Evolutionary conservation across 2,329 filamentous ascomycete genomes (phyloP), one percentile per base, ranked within the genome.

Genomic region (Colletotrichum trifolii): DNA sequence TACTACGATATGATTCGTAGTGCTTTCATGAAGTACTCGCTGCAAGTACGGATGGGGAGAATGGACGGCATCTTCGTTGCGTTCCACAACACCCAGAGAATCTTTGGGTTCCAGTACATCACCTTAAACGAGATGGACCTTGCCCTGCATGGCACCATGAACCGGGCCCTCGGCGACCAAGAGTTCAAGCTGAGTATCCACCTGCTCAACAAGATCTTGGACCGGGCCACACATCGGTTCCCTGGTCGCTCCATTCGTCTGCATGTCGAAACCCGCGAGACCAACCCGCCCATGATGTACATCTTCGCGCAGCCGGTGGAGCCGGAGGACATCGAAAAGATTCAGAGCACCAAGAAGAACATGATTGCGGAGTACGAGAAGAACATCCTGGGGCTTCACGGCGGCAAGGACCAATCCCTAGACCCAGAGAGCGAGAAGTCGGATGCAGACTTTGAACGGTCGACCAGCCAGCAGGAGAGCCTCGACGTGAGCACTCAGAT

Each of bases 51-150:
- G 48, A 96, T 99, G 88, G 96, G 96, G 15, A 89, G 94, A 54
- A 99, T 99, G 96, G 95, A 99, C 74, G 96, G 96, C 58, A 97
- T 98, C 54, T 99, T 98, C 73, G 92, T 98, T 25, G 96, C 96
- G 2, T 99, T 89, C 75, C 96, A 99, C 81, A 99, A 99, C 75
- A 92, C 94, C 2, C 86, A 94, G 77, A 91, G 94, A 60, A 97
- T 99, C 54, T 99, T 99, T 74, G 96, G 96, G 6, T 99, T 99
- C 77, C 96, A 99, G 77, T 99, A 99, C 75, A 86, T 99, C 66
- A 89, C 89, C 64, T 79, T 98, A 12, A 75, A 87, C 4, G 96
- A 99, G 73, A 94, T 99, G 91, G 96, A 99, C 75, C 75, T 84
- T n/a, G 87, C 93, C 0, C 78, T 99, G n/a, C 96, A 99, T 74